Evolutionary conservation across 108 stramenopile species (phyloP), one percentile per base, ranked within the genome.

Genomic region (Conticribra guillardii): DNA sequence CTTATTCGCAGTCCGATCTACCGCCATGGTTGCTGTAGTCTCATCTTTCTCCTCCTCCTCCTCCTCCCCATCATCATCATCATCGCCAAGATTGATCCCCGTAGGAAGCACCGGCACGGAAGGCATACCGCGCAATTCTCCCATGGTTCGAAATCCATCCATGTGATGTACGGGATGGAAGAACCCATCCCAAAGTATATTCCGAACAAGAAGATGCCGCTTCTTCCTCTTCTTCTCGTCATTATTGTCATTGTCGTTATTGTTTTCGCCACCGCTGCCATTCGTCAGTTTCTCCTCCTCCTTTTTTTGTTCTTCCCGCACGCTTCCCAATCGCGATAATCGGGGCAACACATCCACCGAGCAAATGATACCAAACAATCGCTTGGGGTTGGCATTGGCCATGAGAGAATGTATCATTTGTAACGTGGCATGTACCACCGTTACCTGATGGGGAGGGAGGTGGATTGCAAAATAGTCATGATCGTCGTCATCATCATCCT

Each of bases 121-220:
- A 7, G 61, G 61, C 44, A 73, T 17, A 21, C 16, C 22, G 31
- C 53, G 67, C 73, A 74, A 59, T n/a, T 69, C 73, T 4, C 44
- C 49, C 74, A 85, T 65, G 60, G 78, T 77, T 21, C 87, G 73
- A 67, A 84, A 92, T 22, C 88, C 91, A 61, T 89, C 87, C 76
- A 92, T 85, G 28, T 90, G 88, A 71, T 89, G 83, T 9, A 65
- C 49, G 1, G 77, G 41, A 73, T 76, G 51, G 53, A 87, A 89
- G 8, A 91, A 49, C 26, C 85, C 87, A 24, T 79, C 60, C 67
- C 63, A 59, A 17, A 89, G 26, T 11, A 89, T 72, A 22, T 69
- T 67, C 22, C 69, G 46, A 1, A 79, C 58, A 19, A 76, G 67
- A 30, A 52, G 32, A 19, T 28, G 34, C 19, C 9, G 0, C 41